Evolutionary conservation across 257 asterid genomes (phyloP).

Genomic region (Penstemon eatonii): DNA sequence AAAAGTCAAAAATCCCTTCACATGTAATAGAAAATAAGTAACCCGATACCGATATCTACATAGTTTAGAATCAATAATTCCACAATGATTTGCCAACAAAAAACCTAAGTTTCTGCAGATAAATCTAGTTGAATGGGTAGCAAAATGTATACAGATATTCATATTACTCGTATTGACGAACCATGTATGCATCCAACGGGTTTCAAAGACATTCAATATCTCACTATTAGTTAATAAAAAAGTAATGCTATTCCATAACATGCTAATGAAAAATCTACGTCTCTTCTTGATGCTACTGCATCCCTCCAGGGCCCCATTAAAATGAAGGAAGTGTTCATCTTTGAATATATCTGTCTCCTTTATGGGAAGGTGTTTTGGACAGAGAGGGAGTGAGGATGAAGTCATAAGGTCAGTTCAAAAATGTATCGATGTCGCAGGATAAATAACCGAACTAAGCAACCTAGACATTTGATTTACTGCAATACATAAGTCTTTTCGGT

Average conservation of each 20-base stretch:
- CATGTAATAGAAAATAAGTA: conserved; percentile 11
- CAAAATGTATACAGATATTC: not conserved
- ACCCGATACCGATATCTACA: conserved; percentile 6
- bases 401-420: too few relatives aligned
- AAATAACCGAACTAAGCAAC: too few relatives aligned
- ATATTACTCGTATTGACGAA: conserved; percentile 1
- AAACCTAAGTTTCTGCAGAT: conserved; percentile 4
- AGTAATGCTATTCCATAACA: conserved; percentile 1
- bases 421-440: too few relatives aligned
- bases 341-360: too few relatives aligned
- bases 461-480: too few relatives aligned
- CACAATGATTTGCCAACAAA: not conserved
- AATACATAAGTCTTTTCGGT: too few relatives aligned
- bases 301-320: not conserved
- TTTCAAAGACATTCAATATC: conserved; percentile 17
- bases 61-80: not conserved
- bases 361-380: too few relatives aligned
- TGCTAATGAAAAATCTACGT: conserved; percentile 2
- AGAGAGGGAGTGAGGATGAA: too few relatives aligned
- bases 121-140: not conserved
- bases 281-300: not conserved
- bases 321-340: not conserved
- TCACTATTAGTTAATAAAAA: conserved; percentile 10
- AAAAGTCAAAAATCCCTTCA: conserved; percentile 23
- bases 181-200: not conserved